Conservation (phyloP, 345 rosid species). For the Anastatica hierochuntica region DNA sequence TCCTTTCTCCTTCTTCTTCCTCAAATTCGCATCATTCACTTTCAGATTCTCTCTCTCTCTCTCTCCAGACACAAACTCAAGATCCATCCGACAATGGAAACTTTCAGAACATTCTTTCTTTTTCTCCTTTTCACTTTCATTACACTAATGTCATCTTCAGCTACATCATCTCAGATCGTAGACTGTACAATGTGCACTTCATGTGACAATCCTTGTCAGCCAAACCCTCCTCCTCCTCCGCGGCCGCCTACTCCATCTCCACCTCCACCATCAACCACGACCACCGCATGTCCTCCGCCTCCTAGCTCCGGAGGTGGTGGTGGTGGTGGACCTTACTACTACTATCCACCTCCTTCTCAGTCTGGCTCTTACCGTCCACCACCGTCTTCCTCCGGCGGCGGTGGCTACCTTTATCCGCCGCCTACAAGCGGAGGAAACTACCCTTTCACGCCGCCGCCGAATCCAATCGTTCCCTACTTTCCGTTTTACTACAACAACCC, state of each 20-base stretch:
- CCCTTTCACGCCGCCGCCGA: constrained; percentile 78
- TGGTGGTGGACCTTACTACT: constrained; percentile 37
- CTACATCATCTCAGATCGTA: constrained; percentile 31
- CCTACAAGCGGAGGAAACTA: constrained; percentile 39
- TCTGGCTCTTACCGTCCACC: constrained; percentile 50
- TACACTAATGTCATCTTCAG: constrained; percentile 9
- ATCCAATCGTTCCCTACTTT: constrained; percentile 94
- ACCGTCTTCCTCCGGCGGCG: constrained; percentile 39
- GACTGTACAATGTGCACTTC: constrained; percentile 90
- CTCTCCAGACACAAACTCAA: no score
- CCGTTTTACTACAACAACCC: constrained; percentile 75
- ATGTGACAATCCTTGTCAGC: constrained; percentile 59
- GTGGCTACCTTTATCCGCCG: constrained; percentile 44
- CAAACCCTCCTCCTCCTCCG: constrained; percentile 41
- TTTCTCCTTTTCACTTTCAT: constrained; percentile 9
- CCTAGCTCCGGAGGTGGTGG: constrained; percentile 36
- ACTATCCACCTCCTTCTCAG: constrained; percentile 58
- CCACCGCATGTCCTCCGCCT: constrained; percentile 52
- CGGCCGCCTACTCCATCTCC: constrained; percentile 23
- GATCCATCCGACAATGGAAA: constrained; percentile 28
- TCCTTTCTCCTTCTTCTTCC: background rate
- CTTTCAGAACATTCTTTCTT: background rate
- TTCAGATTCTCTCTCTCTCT: constrained; percentile 12
- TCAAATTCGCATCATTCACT: constrained; percentile 12
- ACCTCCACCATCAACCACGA: background rate